Conservation (phyloP, 2,329 filamentous ascomycete genomes). For the Coniochaeta pulveracea region DNA sequence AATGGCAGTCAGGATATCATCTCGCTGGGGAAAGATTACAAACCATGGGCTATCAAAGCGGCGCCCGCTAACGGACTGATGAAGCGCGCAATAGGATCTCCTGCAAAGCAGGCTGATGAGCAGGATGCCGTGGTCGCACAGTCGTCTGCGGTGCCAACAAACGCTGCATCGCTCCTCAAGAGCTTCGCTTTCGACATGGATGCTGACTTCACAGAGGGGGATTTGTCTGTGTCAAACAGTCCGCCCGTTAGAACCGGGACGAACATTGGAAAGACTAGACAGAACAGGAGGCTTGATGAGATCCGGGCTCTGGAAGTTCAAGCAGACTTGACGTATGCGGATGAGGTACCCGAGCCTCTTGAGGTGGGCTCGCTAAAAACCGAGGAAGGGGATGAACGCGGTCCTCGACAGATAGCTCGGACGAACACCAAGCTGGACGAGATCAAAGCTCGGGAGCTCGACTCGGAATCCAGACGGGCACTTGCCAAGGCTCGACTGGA, state of each 20-base stretch:
- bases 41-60: constrained; percentile 8
- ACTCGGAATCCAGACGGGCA: constrained; percentile 30
- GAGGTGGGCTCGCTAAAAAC: not conserved
- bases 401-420: constrained; percentile 9
- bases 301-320: constrained; percentile 19
- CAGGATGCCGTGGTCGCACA: constrained; percentile 13
- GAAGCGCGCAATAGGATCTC: constrained; percentile 9
- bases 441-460: constrained; percentile 29
- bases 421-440: constrained; percentile 37
- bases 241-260: constrained; percentile 34
- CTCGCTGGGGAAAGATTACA: constrained; percentile 11
- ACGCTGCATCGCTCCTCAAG: constrained; percentile 28
- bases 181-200: constrained; percentile 45
- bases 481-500: constrained; percentile 37
- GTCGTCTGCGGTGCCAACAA: constrained; percentile 9
- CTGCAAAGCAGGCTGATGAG: constrained; percentile 9
- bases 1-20: constrained; percentile 19
- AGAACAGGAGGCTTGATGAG: constrained; percentile 33
- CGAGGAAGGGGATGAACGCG: not conserved
- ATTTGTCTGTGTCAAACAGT: constrained; percentile 43
- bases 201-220: constrained; percentile 44
- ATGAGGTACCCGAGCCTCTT: constrained; percentile 6
- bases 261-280: constrained; percentile 19
- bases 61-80: constrained; percentile 9
- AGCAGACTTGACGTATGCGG: constrained; percentile 10